A percentile compares a stretch with the other conserved stretches of the same genome.
Evolutionary conservation across 139 green algal species (phyloP).

Genomic region (Diplosphaera chodatii): DNA sequence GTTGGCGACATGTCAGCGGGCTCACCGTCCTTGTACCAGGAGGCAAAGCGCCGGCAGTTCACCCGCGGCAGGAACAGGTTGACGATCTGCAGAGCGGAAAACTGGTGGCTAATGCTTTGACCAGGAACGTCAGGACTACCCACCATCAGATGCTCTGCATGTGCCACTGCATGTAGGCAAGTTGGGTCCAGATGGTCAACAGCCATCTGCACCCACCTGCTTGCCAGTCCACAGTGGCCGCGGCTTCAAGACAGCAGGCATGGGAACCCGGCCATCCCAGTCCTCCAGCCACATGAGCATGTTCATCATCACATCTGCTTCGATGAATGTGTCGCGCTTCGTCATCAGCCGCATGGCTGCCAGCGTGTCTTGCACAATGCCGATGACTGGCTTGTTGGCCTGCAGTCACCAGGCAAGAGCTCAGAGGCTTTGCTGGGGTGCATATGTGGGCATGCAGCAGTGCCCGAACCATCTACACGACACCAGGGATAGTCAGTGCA

Average conservation of each 20-base stretch:
- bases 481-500: no score
- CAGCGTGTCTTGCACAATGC: conserved; percentile 97
- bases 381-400: conserved; percentile 97
- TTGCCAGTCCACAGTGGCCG: conserved; percentile 96
- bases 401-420: conserved; percentile 30
- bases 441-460: no score
- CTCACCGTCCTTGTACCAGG: conserved; percentile 86
- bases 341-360: conserved; percentile 91
- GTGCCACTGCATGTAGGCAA: no score
- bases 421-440: no score
- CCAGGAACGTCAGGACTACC: no score
- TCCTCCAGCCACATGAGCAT: conserved; percentile 92
- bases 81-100: no score
- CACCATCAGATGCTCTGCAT: no score
- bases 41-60: conserved; percentile 70
- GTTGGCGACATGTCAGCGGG: conserved; percentile 68
- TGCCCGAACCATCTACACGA: no score
- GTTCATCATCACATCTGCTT: conserved; percentile 94
- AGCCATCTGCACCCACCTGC: no score
- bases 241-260: conserved; percentile 91
- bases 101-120: no score
- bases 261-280: conserved; percentile 90
- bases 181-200: no score
- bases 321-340: conserved; percentile 97
- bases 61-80: conserved; percentile 82